Conservation (phyloP, 345 rosid genomes). For the Eutrema yunnanense region DNA sequence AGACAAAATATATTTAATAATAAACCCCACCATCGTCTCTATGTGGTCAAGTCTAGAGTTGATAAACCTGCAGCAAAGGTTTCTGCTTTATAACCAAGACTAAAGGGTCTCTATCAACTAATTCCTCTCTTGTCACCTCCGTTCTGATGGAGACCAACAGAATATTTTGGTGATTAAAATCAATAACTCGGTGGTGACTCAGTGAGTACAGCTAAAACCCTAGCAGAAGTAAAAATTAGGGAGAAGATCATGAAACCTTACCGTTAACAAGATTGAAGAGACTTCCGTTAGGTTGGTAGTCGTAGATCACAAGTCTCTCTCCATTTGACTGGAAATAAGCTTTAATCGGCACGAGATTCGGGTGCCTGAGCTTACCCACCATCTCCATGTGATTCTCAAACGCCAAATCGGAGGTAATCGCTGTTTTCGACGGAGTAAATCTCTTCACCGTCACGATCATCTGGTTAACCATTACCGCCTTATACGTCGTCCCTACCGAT, state of each 20-base stretch:
- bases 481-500: slow-evolving; percentile 76
- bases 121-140: not conserved
- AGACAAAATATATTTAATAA: not conserved
- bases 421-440: slow-evolving; percentile 67
- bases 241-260: slow-evolving; percentile 13
- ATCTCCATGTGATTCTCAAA: slow-evolving; percentile 71
- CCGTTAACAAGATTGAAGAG: slow-evolving; percentile 90
- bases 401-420: slow-evolving; percentile 41
- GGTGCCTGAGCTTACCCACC: slow-evolving; percentile 59
- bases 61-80: slow-evolving; percentile 5
- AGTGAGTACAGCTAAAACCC: slow-evolving; percentile 6
- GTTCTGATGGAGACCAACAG: not conserved
- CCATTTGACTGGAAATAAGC: slow-evolving; percentile 82
- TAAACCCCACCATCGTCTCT: slow-evolving; percentile 17
- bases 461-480: slow-evolving; percentile 71
- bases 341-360: slow-evolving; percentile 62
- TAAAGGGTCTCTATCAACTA: not conserved
- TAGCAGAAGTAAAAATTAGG: not conserved
- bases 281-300: slow-evolving; percentile 86
- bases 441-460: slow-evolving; percentile 78
- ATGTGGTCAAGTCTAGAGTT: slow-evolving; percentile 10
- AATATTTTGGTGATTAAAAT: not conserved
- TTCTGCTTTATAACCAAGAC: not conserved
- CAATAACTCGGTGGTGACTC: slow-evolving; percentile 15
- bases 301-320: slow-evolving; percentile 80